Base-by-base conservation (phyloP, 1,284 basidiomycete genomes). In the Naganishia sp. region DNA sequence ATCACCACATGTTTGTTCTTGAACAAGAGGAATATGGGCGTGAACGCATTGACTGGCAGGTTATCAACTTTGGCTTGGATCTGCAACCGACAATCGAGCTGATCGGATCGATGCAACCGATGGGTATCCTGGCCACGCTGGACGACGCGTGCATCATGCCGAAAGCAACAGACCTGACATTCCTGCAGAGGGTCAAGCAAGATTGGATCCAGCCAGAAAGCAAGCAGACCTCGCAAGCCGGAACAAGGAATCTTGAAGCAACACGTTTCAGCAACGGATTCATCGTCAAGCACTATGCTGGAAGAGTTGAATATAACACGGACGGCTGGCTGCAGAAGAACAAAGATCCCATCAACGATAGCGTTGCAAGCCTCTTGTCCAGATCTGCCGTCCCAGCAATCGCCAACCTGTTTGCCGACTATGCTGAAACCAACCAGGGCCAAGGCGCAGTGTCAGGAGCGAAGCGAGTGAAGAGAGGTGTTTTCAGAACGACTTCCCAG, bases 71-170 rank as follows among this genome's bases (percentile, higher is more conserved):
- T 77, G 96, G 95, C 18, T 84, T 98, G 55, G 95, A 99, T 78
- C 83, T 99, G 9, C 96, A 99, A 77, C 95, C 96, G 0, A 99
- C 96, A 0, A 99, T 99, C 78, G 95, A 99, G 76, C 86, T 99
- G 64, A 99, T 99, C 74, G 96, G 99, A 80, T 82, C 84, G 10
- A 75, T 74, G 7, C 76, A 80, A 48, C 83, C 83, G 0, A 94
- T 99, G 71, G 96, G 96, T 68, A 90, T 99, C 65, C 84, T 99
- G 46, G 93, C 92, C 69, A 89, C 90, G 72, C 83, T 99, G 55
- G 96, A 99, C 77, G 96, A 99, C 77, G 96, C 98, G 74, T 99
- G 94, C 77, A 99, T 99, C 80, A 99, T 99, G 95, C 96, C 96
- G 52, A 94, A 92, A 79, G 96, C 95, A 3, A 94, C 90, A 7